Base-by-base conservation (phyloP, 768 basidiomycete genomes). In the Tubosaeta sp. region DNA sequence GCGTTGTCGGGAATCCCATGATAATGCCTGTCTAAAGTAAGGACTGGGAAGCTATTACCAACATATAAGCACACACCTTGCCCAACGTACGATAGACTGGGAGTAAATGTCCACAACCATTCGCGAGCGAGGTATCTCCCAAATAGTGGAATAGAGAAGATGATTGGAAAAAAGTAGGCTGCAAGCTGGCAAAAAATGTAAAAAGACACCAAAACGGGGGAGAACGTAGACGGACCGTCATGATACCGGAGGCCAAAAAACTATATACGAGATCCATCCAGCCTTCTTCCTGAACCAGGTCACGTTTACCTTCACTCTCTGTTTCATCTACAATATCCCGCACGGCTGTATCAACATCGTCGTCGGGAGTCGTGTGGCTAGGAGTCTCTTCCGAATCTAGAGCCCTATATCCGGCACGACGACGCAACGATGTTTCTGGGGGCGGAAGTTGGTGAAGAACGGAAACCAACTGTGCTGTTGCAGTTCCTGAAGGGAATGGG, bases 81-180 rank as follows among this genome's bases (percentile, higher is more conserved):
- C 1, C 94, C 94, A 34, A 96, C 84, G 62, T 96, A 97, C 0
- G 89, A 90, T 21, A 95, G 71, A 66, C 88, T 91, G 1, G 93
- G 94, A 0, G 91, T 88, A 62, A 96, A 94, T 35, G 83, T 87
- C 93, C 94, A 98, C 12, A 94, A 68, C 93, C 94, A 97, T 57
- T 89, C 76, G 35, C 77, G 78, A 3, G 95, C 95, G 3, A 96
- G 76, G 62, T 89, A 82, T 34, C 72, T 77, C 7, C 92, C 92
- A 58, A 96, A 91, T 1, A 94, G 54, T 2, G 94, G 94, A 25
- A 98, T 79, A 1, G 90, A 79, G 63, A 93, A 95, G 25, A 93
- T 65, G 19, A 93, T 80, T 0, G 94, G 94, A 63, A 94, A 91
- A 66, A 95, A 90, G 61, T 94, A 92, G 24, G 91, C 87, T 27